Base-by-base conservation (phyloP, 129 eudicot species). In the Glebionis coronaria region DNA sequence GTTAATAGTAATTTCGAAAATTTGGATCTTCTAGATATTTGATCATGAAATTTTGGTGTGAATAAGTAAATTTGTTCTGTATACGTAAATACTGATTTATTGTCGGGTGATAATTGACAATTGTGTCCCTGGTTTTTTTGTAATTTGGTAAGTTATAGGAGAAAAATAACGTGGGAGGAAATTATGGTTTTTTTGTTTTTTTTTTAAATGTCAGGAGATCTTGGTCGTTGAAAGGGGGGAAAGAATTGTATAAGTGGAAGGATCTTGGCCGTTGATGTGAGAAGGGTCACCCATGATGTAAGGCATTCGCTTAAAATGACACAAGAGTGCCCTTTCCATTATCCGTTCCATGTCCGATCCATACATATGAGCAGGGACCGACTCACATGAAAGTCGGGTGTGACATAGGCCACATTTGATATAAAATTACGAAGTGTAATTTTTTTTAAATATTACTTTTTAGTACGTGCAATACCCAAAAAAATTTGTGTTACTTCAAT, bases 141-240 rank as follows among this genome's bases (percentile, higher is more conserved):
- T 45, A 49, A 15, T 65, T 65, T 56, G n/a, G 78, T 65, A 44
- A 73, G 12, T 73, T 54, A 53, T 14, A 9, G 18, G 16, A 49
- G 13, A 3, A 3, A n/a, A 49, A 35, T 35, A 35, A 49, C 54
- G 54, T 49, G 54, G 54, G 54, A 14, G 19, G 27, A 15, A 54
- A 15, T n/a, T n/a, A 54, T 54, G 23, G 19, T 54, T 54, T 4
- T 54, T 4, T 54, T 4, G 23, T 54, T 54, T 54, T 4, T 54
- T 4, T 54, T 4, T 4, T 18, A 5, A 19, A 9, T 65, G n/a
- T 55, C 55, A 40, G 4, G 19, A 58, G 21, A 46, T 75, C 77
- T 72, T 81, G 74, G 69, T 85, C 83, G 85, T 84, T 59, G 62
- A 80, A 49, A 42, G 53, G 73, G 61, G 55, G 68, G 40, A 16